Base-by-base conservation (phyloP, 805 yeast species). In the Myxozyma melibiosi region DNA sequence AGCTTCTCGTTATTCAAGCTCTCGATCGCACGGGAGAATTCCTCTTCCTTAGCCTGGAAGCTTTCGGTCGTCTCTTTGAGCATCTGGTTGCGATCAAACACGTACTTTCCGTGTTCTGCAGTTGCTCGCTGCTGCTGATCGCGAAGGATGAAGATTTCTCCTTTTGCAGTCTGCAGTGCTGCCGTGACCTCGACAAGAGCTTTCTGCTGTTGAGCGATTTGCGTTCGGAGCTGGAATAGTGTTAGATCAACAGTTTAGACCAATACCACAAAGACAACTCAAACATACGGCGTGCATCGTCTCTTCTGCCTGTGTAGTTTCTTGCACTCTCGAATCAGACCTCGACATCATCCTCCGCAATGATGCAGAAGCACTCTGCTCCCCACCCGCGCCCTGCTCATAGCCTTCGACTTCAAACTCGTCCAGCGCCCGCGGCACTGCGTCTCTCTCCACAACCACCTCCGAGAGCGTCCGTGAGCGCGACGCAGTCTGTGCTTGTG, bases 131-230 rank as follows among this genome's bases (percentile, higher is more conserved):
- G 72, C 20, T 87, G 72, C 64, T 84, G 88, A 8, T 85, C 82
- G 53, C 95, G 75, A 16, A 91, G 74, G 34, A 90, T 84, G 13
- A 94, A 84, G 35, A 88, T 84, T 67, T 91, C 96, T 2, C 97
- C 97, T 53, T 80, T 81, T 4, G 88, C 85, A 34, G 78, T 73
- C 53, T 74, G 76, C n/a, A 83, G 61, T 39, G 73, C 73, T 44
- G 51, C 66, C 58, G 54, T 66, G 62, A 65, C 67, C 67, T 53
- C 70, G 47, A 58, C 70, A 62, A 52, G 62, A 27, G 55, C 49
- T 27, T 38, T 43, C 14, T 28, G 28, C 22, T 67, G 62, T 20
- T 57, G 57, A 28, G 43, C 51, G 40, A 34, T 48, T 34, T 38
- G 37, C 45, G 27, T 27, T 18, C 30, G 51, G 5, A 54, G 40